A percentile compares a stretch with the other conserved stretches of the same genome.
Conservation (phyloP, 2,329 filamentous ascomycete genomes). For the Penicillium sp. region DNA sequence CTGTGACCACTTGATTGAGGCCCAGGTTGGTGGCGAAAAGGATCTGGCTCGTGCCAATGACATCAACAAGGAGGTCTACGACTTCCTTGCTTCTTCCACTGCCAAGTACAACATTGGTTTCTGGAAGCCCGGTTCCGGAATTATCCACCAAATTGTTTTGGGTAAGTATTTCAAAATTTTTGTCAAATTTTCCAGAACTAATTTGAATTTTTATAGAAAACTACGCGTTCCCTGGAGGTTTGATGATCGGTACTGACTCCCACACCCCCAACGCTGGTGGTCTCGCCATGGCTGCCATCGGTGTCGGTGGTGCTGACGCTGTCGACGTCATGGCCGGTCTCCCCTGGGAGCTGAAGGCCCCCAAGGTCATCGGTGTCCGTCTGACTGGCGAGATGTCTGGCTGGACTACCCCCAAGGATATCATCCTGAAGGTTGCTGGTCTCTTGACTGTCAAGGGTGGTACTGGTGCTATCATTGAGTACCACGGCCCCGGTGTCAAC, state of each 20-base stretch:
- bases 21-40: conserved; percentile 85
- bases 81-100: conserved; percentile 89
- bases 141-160: conserved; percentile 97
- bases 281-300: conserved; percentile 93
- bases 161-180: too few species aligned
- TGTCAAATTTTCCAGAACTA: too few species aligned
- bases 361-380: conserved; percentile 56
- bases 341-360: conserved; percentile 96
- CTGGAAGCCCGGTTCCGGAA: conserved; percentile 97
- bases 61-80: conserved; percentile 99
- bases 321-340: conserved; percentile 94
- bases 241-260: conserved; percentile 96
- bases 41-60: conserved; percentile 84
- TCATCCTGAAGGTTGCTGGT: conserved; percentile 85
- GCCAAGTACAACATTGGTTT: conserved; percentile 99
- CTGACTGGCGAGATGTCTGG: conserved; percentile 66
- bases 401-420: conserved; percentile 93
- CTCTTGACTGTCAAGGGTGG: conserved; percentile 87
- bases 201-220: too few species aligned
- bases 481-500: conserved; percentile 83
- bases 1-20: conserved; percentile 99
- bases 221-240: conserved; percentile 97
- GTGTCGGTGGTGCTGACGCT: conserved; percentile 93
- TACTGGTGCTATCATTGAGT: conserved; percentile 92
- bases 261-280: conserved; percentile 94